Conservation (phyloP, 163 green algal genomes). For the Prototheca cutis region DNA sequence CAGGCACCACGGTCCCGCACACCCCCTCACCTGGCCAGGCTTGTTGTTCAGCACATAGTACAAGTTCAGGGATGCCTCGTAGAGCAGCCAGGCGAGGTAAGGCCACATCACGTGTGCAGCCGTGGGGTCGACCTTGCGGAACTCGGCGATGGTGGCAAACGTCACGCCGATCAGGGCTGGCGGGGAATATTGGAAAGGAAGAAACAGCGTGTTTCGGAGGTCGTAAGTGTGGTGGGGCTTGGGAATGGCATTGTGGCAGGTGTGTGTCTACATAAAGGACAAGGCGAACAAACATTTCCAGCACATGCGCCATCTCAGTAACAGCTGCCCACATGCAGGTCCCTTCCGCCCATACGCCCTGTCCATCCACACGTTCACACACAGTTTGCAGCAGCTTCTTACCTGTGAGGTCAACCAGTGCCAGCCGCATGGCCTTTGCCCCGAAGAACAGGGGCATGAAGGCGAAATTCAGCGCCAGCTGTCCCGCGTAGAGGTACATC, state of each 20-base stretch:
- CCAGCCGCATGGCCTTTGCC: constrained; percentile 23
- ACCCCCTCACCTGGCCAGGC: background rate
- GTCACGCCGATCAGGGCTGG: constrained; percentile 6
- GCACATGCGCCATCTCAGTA: too few relatives aligned
- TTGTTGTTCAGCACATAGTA: background rate
- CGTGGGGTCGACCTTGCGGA: constrained; percentile 8
- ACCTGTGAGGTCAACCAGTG: constrained; percentile 25
- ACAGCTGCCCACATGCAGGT: too few relatives aligned
- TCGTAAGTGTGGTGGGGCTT: background rate
- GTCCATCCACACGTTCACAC: background rate
- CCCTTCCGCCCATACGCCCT: background rate
- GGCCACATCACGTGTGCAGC: background rate
- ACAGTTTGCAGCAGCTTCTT: background rate
- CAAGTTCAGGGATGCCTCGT: background rate
- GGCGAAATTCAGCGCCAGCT: constrained; percentile 50
- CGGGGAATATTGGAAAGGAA: background rate
- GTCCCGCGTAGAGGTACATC: constrained; percentile 25
- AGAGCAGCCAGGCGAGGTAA: background rate
- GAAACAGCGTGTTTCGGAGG: background rate
- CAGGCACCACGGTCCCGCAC: background rate
- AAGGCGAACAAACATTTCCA: too few relatives aligned
- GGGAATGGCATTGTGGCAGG: too few relatives aligned
- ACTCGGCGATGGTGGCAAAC: constrained; percentile 3
- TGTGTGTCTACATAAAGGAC: too few relatives aligned
- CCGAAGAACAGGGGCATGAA: constrained; percentile 63